Evolutionary conservation across 768 basidiomycete genomes (phyloP).

Genomic region (Udeniomyces megalosporus): DNA sequence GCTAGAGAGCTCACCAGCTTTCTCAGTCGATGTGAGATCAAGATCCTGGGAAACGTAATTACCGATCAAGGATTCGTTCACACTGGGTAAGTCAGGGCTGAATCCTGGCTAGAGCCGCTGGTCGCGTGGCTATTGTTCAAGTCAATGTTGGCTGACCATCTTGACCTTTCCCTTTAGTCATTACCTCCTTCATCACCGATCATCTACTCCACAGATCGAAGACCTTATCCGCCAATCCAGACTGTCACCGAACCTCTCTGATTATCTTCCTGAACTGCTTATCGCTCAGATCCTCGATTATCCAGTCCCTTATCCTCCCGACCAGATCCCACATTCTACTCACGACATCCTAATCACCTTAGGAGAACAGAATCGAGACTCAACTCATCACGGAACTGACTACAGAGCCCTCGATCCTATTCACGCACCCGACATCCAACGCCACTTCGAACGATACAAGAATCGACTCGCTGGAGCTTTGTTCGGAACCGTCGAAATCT

Average conservation of each 20-base stretch:
- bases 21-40: not conserved
- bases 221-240: not conserved
- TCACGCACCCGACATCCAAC: not conserved
- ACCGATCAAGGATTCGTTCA: not conserved
- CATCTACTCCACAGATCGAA: not conserved
- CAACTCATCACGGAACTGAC: not conserved
- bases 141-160: no score
- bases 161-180: not conserved
- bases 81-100: not conserved
- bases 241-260: not conserved
- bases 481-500: not conserved
- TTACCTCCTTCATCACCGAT: not conserved
- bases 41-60: not conserved
- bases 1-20: not conserved
- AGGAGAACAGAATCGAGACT: not conserved
- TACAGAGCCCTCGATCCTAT: not conserved
- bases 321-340: not conserved
- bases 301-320: not conserved
- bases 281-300: constrained; percentile 2
- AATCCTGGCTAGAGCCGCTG: no score
- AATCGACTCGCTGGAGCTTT: not conserved
- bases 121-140: no score
- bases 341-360: not conserved
- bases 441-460: not conserved
- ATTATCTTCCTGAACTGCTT: not conserved